phyloP scores from a whole-genome alignment of 805 yeast genomes.

The Zygotorulaspora danielsina region DNA sequence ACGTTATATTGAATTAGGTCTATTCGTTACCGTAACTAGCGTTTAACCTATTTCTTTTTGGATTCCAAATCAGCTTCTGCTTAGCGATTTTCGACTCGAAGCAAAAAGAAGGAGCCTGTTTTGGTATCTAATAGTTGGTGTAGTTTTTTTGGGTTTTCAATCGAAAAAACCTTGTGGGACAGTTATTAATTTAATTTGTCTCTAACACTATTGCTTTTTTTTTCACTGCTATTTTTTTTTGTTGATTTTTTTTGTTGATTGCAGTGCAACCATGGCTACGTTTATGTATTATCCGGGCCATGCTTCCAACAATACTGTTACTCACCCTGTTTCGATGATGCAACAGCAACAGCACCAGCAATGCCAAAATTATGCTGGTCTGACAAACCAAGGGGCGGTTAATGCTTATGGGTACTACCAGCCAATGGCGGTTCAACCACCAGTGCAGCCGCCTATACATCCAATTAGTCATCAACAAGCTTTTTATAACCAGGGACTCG shows the following conservation, averaged over 20 bases:
- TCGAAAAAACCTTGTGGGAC: constrained; percentile 19
- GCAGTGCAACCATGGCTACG: constrained; percentile 13
- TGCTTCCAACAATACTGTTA: constrained; percentile 5
- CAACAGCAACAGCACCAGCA: constrained; percentile 2
- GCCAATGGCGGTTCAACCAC: constrained; percentile 17
- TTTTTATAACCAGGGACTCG: constrained; percentile 7
- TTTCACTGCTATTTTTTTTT: constrained; percentile 7
- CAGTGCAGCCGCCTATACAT: constrained; percentile 15
- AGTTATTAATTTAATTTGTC: constrained; percentile 37
- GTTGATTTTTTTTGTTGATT: constrained; percentile 3
- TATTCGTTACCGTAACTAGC: neutral
- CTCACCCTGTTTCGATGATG: constrained; percentile 2
- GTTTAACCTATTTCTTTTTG: neutral
- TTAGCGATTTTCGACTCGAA: neutral
- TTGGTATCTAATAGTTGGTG: constrained; percentile 7
- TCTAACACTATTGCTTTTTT: constrained; percentile 10
- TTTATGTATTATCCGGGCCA: constrained; percentile 20
- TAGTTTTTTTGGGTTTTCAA: constrained; percentile 5
- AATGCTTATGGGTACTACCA: constrained; percentile 21
- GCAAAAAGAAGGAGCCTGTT: neutral
- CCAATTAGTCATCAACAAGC: constrained; percentile 11
- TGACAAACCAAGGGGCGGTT: constrained; percentile 7
- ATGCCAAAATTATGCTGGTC: constrained; percentile 1
- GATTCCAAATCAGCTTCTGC: neutral
- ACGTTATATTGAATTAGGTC: neutral